phyloP scores from a whole-genome alignment of 306 rosid species.

The Adenanthera pavonina region DNA sequence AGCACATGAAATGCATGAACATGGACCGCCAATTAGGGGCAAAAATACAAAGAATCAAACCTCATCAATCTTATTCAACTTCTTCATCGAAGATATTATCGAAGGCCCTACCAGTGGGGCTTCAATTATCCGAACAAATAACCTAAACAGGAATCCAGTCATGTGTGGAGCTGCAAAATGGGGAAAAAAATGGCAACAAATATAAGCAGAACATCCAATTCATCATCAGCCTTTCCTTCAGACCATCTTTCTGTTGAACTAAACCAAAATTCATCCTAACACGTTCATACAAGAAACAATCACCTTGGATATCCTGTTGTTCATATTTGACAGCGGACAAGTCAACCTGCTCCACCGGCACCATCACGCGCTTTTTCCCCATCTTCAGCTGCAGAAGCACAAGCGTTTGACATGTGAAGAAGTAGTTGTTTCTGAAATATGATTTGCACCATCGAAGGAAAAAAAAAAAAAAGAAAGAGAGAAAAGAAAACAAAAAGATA shows the following conservation, averaged over 20 bases:
- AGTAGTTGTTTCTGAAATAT: not conserved
- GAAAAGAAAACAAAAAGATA: no score
- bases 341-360: constrained; percentile 73
- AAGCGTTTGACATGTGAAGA: not conserved
- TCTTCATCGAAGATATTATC: constrained; percentile 59
- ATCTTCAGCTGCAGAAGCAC: constrained; percentile 40
- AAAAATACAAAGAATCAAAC: constrained; percentile 46
- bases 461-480: not conserved
- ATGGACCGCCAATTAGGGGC: constrained; percentile 4
- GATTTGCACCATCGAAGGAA: not conserved
- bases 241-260: not conserved
- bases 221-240: constrained; percentile 10
- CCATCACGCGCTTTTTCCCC: constrained; percentile 73
- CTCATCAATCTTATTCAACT: constrained; percentile 69
- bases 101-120: constrained; percentile 69
- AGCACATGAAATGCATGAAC: constrained; percentile 8
- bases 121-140: constrained; percentile 71
- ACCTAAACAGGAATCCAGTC: constrained; percentile 70
- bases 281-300: not conserved
- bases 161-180: constrained; percentile 82
- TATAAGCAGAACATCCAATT: constrained; percentile 8
- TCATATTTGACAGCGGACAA: constrained; percentile 65
- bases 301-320: constrained; percentile 62
- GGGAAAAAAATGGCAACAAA: not conserved
- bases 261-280: not conserved